phyloP scores from a whole-genome alignment of 192 early-diverging fungal genomes.

The Kickxella alabastrina region DNA sequence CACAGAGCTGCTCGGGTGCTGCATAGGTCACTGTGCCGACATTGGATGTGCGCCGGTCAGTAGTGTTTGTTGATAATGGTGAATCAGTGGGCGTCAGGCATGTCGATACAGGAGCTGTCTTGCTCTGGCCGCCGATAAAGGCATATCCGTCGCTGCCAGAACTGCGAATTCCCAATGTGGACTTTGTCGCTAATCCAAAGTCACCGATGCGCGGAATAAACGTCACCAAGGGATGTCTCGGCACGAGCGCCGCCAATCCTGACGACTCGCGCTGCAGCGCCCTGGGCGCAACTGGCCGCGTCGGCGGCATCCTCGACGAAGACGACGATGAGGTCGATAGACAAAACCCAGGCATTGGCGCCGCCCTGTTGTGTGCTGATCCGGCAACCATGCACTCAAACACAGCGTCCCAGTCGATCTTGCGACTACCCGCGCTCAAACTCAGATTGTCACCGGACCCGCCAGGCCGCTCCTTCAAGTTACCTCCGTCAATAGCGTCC shows the following conservation, averaged over 20 bases:
- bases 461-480: constrained; percentile 28
- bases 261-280: constrained; percentile 1
- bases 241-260: background rate
- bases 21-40: constrained; percentile 93
- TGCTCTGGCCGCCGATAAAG: constrained; percentile 20
- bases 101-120: no score
- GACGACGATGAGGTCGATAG: constrained; percentile 1
- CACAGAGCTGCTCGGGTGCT: constrained; percentile 55
- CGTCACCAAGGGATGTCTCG: constrained; percentile 8
- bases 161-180: constrained; percentile 29
- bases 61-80: constrained; percentile 59
- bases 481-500: constrained; percentile 37
- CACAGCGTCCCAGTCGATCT: constrained; percentile 45
- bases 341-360: background rate
- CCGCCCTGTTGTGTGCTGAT: background rate
- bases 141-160: constrained; percentile 31
- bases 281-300: background rate
- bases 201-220: constrained; percentile 76
- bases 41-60: constrained; percentile 71
- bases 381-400: constrained; percentile 26
- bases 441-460: constrained; percentile 13
- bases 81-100: no score
- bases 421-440: constrained; percentile 8
- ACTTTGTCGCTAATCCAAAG: constrained; percentile 86
- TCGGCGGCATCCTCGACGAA: constrained; percentile 2